Evolutionary conservation across 208 protist species (phyloP).

Genomic region (Acanthamoeba royreba): DNA sequence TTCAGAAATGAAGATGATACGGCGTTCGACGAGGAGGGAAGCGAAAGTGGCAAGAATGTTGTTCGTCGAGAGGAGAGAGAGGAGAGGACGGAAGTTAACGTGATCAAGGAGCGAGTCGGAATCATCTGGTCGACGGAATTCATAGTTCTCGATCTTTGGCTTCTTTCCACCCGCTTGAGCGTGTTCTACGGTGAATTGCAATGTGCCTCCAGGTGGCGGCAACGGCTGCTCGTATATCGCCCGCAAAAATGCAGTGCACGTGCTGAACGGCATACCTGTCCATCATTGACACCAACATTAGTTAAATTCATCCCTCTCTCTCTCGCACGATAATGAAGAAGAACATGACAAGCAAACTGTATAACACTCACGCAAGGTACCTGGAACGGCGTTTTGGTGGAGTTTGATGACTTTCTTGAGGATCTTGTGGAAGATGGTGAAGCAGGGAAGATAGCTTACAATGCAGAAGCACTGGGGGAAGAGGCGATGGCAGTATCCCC

Average conservation of each 20-base stretch:
- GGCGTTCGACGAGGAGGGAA: constrained; percentile 44
- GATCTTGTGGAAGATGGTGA: constrained; percentile 46
- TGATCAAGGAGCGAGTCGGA: constrained; percentile 32
- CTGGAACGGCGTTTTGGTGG: background rate
- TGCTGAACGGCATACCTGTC: background rate
- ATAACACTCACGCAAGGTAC: no score
- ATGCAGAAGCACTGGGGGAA: constrained; percentile 45
- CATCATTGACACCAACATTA: background rate
- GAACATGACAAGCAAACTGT: background rate
- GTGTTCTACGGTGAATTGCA: constrained; percentile 19
- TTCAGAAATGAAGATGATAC: constrained; percentile 50
- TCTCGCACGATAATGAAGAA: background rate
- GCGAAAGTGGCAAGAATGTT: constrained; percentile 38
- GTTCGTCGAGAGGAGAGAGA: background rate
- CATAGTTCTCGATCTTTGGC: constrained; percentile 30
- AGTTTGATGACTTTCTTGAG: background rate
- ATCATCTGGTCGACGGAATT: constrained; percentile 24
- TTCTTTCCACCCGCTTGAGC: background rate
- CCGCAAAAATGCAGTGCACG: background rate
- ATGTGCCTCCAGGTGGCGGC: constrained; percentile 32
- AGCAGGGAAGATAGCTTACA: constrained; percentile 37
- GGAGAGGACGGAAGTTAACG: background rate
- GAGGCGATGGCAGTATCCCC: constrained; percentile 36
- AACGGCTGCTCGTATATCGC: constrained; percentile 47
- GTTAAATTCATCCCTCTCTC: background rate